These are phyloP conservation scores for Saraca asoca DNA, from an alignment of 331 rosid genomes.

Conservation along the genomic window DNA sequence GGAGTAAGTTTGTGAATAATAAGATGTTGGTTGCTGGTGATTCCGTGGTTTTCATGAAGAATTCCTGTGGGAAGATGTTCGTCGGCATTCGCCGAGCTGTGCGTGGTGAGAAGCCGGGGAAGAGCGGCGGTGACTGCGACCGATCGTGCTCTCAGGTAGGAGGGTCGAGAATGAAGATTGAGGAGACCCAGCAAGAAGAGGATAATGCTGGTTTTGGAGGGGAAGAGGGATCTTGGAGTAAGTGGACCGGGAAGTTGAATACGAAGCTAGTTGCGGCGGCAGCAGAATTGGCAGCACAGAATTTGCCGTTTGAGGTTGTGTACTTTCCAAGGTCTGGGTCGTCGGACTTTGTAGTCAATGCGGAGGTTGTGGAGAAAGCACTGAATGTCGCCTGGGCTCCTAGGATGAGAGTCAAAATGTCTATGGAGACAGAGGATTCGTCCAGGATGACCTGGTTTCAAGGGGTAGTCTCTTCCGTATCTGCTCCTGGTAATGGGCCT, in stretches of 20 bases:
- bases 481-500: conserved; percentile 30
- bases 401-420: conserved; percentile 66
- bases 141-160: conserved; percentile 35
- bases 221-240: conserved; percentile 44
- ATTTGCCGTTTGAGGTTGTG: conserved; percentile 62
- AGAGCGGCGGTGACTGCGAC: background rate
- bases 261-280: conserved; percentile 49
- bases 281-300: conserved; percentile 57
- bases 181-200: conserved; percentile 31
- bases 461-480: conserved; percentile 48
- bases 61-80: conserved; percentile 40
- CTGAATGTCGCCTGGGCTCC: conserved; percentile 46
- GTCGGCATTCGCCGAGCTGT: conserved; percentile 63
- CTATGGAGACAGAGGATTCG: conserved; percentile 62
- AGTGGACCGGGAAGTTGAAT: conserved; percentile 46
- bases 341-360: conserved; percentile 69
- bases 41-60: conserved; percentile 65
- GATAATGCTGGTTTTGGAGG: background rate
- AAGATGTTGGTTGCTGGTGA: conserved; percentile 79
- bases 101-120: background rate
- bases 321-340: conserved; percentile 65
- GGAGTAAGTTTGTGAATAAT: conserved; percentile 77
- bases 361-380: conserved; percentile 56
- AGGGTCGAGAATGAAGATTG: conserved; percentile 25
- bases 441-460: conserved; percentile 64